phyloP scores from a whole-genome alignment of 306 rosid genomes.

The Glycine soja region DNA sequence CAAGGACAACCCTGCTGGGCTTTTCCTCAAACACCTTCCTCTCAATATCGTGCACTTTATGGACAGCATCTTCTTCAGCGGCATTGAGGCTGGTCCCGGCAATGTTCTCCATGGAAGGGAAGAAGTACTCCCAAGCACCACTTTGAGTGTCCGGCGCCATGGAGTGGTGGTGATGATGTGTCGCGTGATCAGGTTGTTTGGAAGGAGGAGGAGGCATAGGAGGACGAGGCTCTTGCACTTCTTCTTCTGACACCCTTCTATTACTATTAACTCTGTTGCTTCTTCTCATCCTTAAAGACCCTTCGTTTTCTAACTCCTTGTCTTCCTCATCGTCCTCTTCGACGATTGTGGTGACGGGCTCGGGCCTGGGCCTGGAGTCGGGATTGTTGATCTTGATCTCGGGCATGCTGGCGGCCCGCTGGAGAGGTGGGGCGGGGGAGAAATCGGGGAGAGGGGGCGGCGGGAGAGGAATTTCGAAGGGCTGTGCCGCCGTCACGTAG shows the following conservation, averaged over 20 bases:
- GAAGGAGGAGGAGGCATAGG: constrained; percentile 52
- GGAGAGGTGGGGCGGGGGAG: constrained; percentile 49
- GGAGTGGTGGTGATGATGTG: constrained; percentile 41
- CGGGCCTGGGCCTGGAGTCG: constrained; percentile 36
- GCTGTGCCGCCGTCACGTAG: not conserved
- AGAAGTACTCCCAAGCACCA: constrained; percentile 66
- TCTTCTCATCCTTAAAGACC: constrained; percentile 51
- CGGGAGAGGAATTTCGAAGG: constrained; percentile 57
- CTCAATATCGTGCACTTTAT: constrained; percentile 54
- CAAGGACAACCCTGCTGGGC: constrained; percentile 46
- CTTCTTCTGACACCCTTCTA: constrained; percentile 48
- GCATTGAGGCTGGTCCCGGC: constrained; percentile 62
- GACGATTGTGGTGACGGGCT: constrained; percentile 46
- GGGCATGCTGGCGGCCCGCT: constrained; percentile 79
- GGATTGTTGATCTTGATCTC: constrained; percentile 61
- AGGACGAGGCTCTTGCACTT: constrained; percentile 34
- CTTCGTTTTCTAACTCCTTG: constrained; percentile 59
- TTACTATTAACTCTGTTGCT: constrained; percentile 11
- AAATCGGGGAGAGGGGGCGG: constrained; percentile 71
- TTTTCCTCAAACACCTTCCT: constrained; percentile 52
- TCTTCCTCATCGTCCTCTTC: constrained; percentile 78
- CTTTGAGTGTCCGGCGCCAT: constrained; percentile 51
- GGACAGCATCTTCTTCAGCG: constrained; percentile 45
- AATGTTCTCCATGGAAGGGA: constrained; percentile 61
- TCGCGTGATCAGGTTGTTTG: constrained; percentile 43